These are phyloP conservation scores for Testicularia cyperi DNA, from an alignment of 1,284 basidiomycete species.

Conservation along the genomic window DNA sequence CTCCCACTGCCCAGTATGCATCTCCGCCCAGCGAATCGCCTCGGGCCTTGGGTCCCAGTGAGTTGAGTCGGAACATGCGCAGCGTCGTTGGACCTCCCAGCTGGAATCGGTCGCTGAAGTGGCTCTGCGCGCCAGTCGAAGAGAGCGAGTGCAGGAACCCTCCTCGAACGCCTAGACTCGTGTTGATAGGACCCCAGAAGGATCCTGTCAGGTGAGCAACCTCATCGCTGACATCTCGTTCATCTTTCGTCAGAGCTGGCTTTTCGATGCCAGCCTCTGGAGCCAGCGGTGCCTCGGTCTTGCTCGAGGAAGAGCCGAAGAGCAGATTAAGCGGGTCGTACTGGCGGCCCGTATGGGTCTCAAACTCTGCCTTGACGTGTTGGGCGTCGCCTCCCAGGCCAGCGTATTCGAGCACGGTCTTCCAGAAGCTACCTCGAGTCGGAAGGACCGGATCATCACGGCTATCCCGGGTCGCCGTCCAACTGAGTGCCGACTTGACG, in stretches of 20 bases:
- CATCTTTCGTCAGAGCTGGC: no score
- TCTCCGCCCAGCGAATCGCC: constrained; percentile 83
- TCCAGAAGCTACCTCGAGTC: constrained; percentile 31
- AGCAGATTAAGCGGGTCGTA: constrained; percentile 12
- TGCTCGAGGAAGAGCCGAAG: constrained; percentile 1
- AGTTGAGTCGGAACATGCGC: constrained; percentile 79
- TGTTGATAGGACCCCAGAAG: constrained; percentile 5
- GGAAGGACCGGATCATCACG: constrained; percentile 73
- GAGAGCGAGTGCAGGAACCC: constrained; percentile 42
- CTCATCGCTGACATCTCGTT: no score
- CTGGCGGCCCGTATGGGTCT: constrained; percentile 17
- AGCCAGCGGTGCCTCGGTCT: no score
- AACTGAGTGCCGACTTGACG: constrained; percentile 79
- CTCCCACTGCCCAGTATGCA: constrained; percentile 78
- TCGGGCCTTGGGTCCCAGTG: constrained; percentile 76
- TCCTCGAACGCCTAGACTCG: constrained; percentile 20
- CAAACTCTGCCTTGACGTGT: constrained; percentile 45
- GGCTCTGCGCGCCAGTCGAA: constrained; percentile 55
- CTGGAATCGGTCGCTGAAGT: constrained; percentile 84
- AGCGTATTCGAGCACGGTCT: constrained; percentile 37
- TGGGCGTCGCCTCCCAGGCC: constrained; percentile 52
- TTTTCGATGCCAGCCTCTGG: no score
- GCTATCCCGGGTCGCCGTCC: constrained; percentile 76
- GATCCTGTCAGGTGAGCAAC: background rate
- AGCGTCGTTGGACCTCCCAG: constrained; percentile 90